Evolutionary conservation across 345 rosid species (phyloP), one percentile per base, ranked within the genome.

Genomic region (Acer campestre): DNA sequence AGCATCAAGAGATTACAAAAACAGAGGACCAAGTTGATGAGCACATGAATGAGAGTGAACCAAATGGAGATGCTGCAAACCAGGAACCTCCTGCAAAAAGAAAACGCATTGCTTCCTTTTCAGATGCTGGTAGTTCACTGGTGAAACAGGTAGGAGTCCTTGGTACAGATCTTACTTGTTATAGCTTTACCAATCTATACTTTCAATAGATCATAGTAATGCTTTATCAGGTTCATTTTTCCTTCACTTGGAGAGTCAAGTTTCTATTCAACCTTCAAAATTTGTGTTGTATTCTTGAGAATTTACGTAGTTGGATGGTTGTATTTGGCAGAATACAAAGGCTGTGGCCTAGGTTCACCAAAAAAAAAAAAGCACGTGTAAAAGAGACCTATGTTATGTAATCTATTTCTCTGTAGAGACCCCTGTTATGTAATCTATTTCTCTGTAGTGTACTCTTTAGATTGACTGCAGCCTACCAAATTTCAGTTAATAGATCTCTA

Each of bases 81-180:
- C 86, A 84, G 74, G 91, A 84, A 46, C 91, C 88, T 79, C 89
- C 92, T 68, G 76, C 83, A 42, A 92, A 94, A 85, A 86, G 86
- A 77, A 80, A 81, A 75, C 75, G 89, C 27, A 76, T 75, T 77
- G 76, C 83, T 78, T 74, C 84, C 74, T 20, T 77, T 78, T 77
- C 90, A 63, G 86, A 85, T 76, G 81, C 84, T 59, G 88, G 84
- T 77, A 78, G 75, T 77, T 89, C 95, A 79, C 81, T 94, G 83
- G 84, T 96, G 92, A 87, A 89, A 82, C 98, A 92, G 98, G 98
- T 93, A 80, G 61, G 51, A 40, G 49, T 55, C 18, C 17, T 63
- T 59, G 11, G 6, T 22, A 20, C 66, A 55, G 46, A 66, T 55
- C 10, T 20, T 35, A n/a, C 25, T 14, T 10, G 58, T 12, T 51